Evolutionary conservation across 768 basidiomycete species (phyloP), one percentile per base, ranked within the genome.

Genomic region (Asterophora lycoperdoides): DNA sequence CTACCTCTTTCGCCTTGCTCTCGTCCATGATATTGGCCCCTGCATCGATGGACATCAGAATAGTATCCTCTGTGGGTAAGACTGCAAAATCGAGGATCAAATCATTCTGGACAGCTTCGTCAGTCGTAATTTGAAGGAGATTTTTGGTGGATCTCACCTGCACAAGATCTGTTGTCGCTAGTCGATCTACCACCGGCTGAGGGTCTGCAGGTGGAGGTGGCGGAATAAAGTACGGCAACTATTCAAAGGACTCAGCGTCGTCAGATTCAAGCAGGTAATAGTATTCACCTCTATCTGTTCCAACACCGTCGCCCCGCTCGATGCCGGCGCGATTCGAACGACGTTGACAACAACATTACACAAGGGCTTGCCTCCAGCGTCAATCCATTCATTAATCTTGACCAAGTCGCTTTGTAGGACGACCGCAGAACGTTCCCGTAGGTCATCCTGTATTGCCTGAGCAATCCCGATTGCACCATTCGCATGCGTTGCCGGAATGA

Each of bases 271-370:
- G n/a, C 17, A 20, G 9, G 15, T 23, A 3, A 3, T 37, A 9
- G 36, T 29, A 59, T 62, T 56, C 43, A 75, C 75, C 39, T 69
- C 57, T n/a, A 70, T 61, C 1, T 64, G 61, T 38, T 61, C 50
- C 4, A 74, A 57, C 15, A 71, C 35, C 30, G 36, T 26, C 18
- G 47, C 46, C 37, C 49, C 46, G 10, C 42, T 51, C 11, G 46
- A 35, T 3, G 54, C 64, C 14, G 66, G 65, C 11, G 64, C 58
- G 30, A 64, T 49, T 56, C 67, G 70, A 47, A 77, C 60, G 15
- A 77, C 62, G 44, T 77, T 76, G 36, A 77, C 64, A 42, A 64
- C 71, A 19, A 75, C 71, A 46, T 77, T 77, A 44, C 64, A 68
- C 19, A 77, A 52, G 10, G 71, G 66, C 30, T 52, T 55, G 15